Percentiles rank a stretch among this genome's conserved stretches.
phyloP scores from a whole-genome alignment of 2,329 filamentous ascomycete genomes.

The Cordyceps fumosorosea region DNA sequence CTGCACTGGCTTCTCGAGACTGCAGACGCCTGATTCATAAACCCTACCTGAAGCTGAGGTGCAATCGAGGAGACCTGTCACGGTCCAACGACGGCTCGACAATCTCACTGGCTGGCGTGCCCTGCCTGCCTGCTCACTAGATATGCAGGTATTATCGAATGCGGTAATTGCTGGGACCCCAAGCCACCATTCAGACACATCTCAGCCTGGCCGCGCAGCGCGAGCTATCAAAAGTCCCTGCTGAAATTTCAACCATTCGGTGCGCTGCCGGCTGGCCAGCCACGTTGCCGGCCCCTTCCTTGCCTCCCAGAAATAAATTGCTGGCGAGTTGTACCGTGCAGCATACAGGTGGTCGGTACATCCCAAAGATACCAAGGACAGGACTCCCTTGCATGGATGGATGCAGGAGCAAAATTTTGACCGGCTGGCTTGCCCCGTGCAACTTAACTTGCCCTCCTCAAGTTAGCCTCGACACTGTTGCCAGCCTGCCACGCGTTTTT shows the following conservation, averaged over 20 bases:
- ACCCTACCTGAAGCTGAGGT: not conserved
- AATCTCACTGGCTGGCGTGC: not conserved
- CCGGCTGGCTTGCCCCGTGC: too few relatives aligned
- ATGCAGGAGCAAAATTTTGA: too few relatives aligned
- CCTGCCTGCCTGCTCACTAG: not conserved
- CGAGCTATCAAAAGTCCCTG: not conserved
- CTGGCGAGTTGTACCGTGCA: not conserved
- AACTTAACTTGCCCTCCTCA: too few relatives aligned
- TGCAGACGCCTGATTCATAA: not conserved
- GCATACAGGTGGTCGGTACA: not conserved
- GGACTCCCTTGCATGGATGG: too few relatives aligned
- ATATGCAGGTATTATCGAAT: slow-evolving; percentile 7
- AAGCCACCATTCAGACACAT: slow-evolving; percentile 3
- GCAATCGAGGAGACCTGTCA: not conserved
- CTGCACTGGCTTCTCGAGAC: not conserved
- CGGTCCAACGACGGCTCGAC: not conserved
- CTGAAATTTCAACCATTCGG: not conserved
- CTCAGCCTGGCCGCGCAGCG: not conserved
- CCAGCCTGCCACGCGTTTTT: not conserved
- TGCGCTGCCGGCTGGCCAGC: not conserved
- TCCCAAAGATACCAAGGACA: too few relatives aligned
- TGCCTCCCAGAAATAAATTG: not conserved
- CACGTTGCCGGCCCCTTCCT: not conserved
- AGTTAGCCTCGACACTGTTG: not conserved
- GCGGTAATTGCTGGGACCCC: slow-evolving; percentile 4